These are phyloP conservation scores for Solanum tarijense DNA, from an alignment of 257 asterid species.

Conservation along the genomic window DNA sequence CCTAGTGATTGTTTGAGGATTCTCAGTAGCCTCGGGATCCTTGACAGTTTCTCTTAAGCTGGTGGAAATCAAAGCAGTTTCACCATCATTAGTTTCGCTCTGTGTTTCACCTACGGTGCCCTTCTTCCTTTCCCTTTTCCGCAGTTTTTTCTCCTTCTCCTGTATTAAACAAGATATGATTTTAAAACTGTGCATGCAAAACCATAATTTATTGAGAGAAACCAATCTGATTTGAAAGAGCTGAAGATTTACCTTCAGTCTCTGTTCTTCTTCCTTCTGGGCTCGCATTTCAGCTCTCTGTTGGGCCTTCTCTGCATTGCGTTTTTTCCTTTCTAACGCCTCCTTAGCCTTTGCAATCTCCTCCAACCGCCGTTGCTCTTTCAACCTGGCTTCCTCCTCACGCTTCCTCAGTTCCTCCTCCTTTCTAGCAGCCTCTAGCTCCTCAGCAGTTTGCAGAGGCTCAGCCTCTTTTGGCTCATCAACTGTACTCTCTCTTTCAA, in stretches of 20 bases:
- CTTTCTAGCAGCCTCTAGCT: slow-evolving; percentile 45
- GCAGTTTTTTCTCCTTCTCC: slow-evolving; percentile 85
- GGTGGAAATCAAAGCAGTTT: slow-evolving; percentile 33
- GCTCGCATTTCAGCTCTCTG: slow-evolving; percentile 65
- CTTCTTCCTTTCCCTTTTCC: slow-evolving; percentile 85
- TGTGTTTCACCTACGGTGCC: slow-evolving; percentile 25
- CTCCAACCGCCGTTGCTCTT: slow-evolving; percentile 70
- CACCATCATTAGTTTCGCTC: slow-evolving; percentile 27
- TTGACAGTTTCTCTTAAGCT: slow-evolving; percentile 19
- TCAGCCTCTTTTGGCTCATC: slow-evolving; percentile 25
- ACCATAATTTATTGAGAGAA: background rate
- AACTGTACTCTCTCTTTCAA: slow-evolving; percentile 13
- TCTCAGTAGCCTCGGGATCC: slow-evolving; percentile 42
- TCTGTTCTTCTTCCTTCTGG: slow-evolving; percentile 81
- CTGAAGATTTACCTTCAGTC: slow-evolving; percentile 53
- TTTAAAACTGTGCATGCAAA: background rate
- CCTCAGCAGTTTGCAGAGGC: slow-evolving; percentile 36
- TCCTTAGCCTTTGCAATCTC: slow-evolving; percentile 71
- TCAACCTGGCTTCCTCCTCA: slow-evolving; percentile 51
- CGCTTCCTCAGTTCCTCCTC: slow-evolving; percentile 46
- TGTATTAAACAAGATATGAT: slow-evolving; percentile 15
- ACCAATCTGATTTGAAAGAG: background rate
- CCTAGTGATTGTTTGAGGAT: slow-evolving; percentile 11
- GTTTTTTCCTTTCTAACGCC: slow-evolving; percentile 88
- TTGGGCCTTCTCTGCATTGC: slow-evolving; percentile 65